These are phyloP conservation scores for Leccinum rimulosum DNA, from an alignment of 768 basidiomycete species.

Conservation along the genomic window DNA sequence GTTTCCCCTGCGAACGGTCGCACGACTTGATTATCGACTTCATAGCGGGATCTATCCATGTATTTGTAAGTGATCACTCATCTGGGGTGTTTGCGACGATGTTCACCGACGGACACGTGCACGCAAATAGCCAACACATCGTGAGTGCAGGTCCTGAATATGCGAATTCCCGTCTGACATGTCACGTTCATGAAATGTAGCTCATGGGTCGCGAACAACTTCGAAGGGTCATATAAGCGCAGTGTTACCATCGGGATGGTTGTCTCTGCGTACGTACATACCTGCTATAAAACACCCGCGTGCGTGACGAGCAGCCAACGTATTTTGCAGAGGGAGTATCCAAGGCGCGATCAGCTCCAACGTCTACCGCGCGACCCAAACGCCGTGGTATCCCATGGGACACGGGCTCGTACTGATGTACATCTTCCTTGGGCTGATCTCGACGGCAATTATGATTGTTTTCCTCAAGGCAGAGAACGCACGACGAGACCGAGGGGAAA, in stretches of 20 bases:
- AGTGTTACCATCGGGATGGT: constrained; percentile 69
- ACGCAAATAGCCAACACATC: constrained; percentile 52
- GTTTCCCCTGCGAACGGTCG: not conserved
- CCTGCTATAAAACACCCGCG: not conserved
- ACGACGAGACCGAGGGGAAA: constrained; percentile 61
- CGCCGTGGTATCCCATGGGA: constrained; percentile 63
- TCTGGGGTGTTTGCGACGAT: not conserved
- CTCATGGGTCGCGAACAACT: constrained; percentile 28
- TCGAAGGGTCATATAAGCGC: constrained; percentile 72
- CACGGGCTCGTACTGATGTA: constrained; percentile 71
- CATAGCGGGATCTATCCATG: constrained; percentile 70
- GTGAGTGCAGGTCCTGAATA: constrained; percentile 32
- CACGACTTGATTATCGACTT: not conserved
- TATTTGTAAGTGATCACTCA: constrained; percentile 48
- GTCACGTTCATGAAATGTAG: constrained; percentile 17
- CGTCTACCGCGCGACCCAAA: constrained; percentile 66
- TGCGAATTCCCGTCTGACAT: not conserved
- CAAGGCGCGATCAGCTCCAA: constrained; percentile 76
- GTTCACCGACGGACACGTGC: not conserved
- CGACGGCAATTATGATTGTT: constrained; percentile 41
- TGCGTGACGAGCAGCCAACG: not conserved
- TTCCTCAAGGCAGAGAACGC: constrained; percentile 61
- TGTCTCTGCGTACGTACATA: constrained; percentile 51
- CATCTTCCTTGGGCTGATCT: constrained; percentile 59
- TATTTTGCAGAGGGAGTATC: constrained; percentile 55